Evolutionary conservation across 2,329 filamentous ascomycete species (phyloP), one percentile per base, ranked within the genome.

Genomic region (Microdochium bolleyi): DNA sequence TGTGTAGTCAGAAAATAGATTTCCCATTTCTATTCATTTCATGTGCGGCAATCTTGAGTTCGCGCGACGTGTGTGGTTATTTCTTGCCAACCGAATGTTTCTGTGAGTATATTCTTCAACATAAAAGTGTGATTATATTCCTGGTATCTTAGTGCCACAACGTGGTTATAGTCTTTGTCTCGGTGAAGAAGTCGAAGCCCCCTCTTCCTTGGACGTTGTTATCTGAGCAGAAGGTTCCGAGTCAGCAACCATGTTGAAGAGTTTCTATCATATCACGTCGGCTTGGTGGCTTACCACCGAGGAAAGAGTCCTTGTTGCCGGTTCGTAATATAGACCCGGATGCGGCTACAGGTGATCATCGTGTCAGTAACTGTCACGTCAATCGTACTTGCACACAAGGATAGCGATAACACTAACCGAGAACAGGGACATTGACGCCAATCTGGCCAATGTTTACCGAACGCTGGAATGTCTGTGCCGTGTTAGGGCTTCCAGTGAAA

Each of bases 351-450:
- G 5, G 8, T n/a, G n/a, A n/a, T n/a, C 4, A 16, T 19, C n/a
- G 13, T 11, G 41, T 46, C 19, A 46, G 41, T 13, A 16, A 46
- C n/a, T 21, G 27, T 5, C 41, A 46, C 41, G 37, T 8, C 19
- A 46, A 8, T 7, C 16, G 22, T 3, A 24, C 27, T 30, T 21
- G 4, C 41, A 22, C 21, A 46, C 19, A 5, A 22, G 41, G 41
- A 8, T 13, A 19, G 34, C 11, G 5, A 38, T 22, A 19, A 22
- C 22, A 24, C 41, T 21, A 5, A 46, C 41, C 83, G 46, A 82
- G 87, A 62, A 91, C 90, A n/a, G 87, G 87, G 13, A 92, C 88
- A 62, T 94, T 94, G 74, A 94, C 88, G 49, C 89, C 89, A 13
- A 94, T 85, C 75, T 94, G 89, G 24, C 89, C 89, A 51, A 88